A percentile compares a stretch with the other conserved stretches of the same genome.
Conservation (phyloP, 148 eudicot genomes). For the Rhododendron kiyosumense region DNA sequence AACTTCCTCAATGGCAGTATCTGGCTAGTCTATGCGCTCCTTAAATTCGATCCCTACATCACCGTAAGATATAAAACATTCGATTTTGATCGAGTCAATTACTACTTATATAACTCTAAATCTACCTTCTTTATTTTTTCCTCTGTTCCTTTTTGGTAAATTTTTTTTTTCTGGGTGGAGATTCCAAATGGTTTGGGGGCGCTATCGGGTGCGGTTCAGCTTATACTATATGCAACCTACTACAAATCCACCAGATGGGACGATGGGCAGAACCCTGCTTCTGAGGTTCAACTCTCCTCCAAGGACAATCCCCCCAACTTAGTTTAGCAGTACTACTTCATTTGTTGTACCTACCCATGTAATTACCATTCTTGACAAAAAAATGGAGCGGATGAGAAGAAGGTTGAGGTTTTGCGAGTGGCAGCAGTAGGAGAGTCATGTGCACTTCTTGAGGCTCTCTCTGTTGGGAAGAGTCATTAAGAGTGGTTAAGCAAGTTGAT, state of each 20-base stretch:
- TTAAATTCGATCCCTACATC: slow-evolving; percentile 54
- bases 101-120: not conserved
- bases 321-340: not conserved
- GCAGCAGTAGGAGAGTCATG: not conserved
- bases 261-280: not conserved
- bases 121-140: not conserved
- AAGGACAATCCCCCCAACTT: not conserved
- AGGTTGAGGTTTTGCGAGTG: too few relatives aligned
- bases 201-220: slow-evolving; percentile 41
- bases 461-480: too few relatives aligned
- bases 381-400: not conserved
- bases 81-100: not conserved
- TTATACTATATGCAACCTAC: slow-evolving; percentile 40
- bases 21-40: slow-evolving; percentile 55
- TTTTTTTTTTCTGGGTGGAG: slow-evolving; percentile 16
- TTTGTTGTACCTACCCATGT: not conserved
- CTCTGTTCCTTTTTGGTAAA: not conserved
- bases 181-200: slow-evolving; percentile 68
- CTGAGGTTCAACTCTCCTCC: slow-evolving; percentile 27
- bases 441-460: too few relatives aligned
- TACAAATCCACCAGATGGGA: slow-evolving; percentile 45
- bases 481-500: too few relatives aligned
- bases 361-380: not conserved
- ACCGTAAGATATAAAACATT: slow-evolving; percentile 30
- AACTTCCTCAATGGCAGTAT: slow-evolving; percentile 51